These are phyloP conservation scores for Globisporangium spiculum DNA, from an alignment of 352 stramenopile genomes.

Conservation along the genomic window DNA sequence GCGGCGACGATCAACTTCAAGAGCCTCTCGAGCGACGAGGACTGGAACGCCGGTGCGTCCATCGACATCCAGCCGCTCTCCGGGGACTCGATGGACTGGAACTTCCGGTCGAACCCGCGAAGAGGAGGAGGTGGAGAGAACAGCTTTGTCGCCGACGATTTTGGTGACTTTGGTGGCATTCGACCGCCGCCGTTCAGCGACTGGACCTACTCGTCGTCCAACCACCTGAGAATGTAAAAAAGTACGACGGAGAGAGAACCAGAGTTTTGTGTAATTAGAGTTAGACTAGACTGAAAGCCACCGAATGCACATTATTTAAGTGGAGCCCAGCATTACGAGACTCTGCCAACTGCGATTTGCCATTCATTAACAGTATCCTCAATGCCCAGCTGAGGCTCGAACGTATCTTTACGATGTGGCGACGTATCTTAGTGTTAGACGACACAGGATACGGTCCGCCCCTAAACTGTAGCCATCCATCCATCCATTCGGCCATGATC, in stretches of 20 bases:
- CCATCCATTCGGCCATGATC: neutral
- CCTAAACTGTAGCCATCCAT: neutral
- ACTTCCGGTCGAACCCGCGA: conserved; percentile 16
- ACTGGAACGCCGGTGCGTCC: conserved; percentile 3
- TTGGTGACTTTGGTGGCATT: neutral
- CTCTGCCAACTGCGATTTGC: no score
- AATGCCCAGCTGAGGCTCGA: neutral
- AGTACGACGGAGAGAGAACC: neutral
- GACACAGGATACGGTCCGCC: neutral
- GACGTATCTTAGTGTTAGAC: neutral
- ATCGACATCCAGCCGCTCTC: conserved; percentile 5
- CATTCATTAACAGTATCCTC: neutral
- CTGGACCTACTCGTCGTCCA: conserved; percentile 17
- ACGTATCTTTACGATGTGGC: neutral
- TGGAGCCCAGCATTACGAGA: neutral
- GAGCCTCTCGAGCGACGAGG: conserved; percentile 12
- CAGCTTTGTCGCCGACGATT: neutral
- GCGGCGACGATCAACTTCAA: conserved; percentile 11
- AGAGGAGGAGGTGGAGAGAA: neutral
- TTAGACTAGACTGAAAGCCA: neutral
- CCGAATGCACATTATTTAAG: neutral
- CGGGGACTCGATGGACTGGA: conserved; percentile 18
- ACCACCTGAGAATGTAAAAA: conserved; percentile 14
- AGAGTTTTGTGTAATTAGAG: neutral
- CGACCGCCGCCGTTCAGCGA: conserved; percentile 15